Evolutionary conservation across 2,329 filamentous ascomycete species (phyloP).

Genomic region (Colletotrichum lindemuthianum): DNA sequence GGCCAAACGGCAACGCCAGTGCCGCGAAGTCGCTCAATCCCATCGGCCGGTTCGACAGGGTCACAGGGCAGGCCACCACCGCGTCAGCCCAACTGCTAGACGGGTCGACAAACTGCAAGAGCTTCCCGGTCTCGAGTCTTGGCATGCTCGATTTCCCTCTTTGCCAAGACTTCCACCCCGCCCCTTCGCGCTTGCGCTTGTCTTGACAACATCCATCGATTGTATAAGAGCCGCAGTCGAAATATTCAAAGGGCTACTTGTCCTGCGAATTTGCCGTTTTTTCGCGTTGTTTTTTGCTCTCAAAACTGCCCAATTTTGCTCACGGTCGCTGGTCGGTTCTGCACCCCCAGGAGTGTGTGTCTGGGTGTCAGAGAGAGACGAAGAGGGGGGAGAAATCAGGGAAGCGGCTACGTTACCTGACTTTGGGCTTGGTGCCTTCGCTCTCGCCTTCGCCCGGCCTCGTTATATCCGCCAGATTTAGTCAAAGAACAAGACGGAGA

Average conservation of each 20-base stretch:
- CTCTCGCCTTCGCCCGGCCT: slow-evolving; percentile 8
- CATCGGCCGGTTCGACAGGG: slow-evolving; percentile 1
- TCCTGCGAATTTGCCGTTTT: slow-evolving; percentile 27
- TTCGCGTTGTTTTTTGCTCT: slow-evolving; percentile 25
- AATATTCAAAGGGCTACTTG: slow-evolving; percentile 13
- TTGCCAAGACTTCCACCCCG: slow-evolving; percentile 37
- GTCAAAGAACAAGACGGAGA: slow-evolving; percentile 9
- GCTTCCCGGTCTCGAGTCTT: slow-evolving; percentile 35
- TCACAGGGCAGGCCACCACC: slow-evolving; percentile 16
- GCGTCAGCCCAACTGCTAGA: slow-evolving; percentile 32
- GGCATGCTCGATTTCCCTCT: slow-evolving; percentile 33
- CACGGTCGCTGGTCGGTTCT: slow-evolving; percentile 1
- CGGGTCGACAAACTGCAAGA: slow-evolving; percentile 29
- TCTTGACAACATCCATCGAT: slow-evolving; percentile 36
- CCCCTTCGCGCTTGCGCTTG: slow-evolving; percentile 36
- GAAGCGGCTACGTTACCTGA: slow-evolving; percentile 28
- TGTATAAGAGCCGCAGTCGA: slow-evolving; percentile 26
- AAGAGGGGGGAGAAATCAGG: slow-evolving; percentile 20
- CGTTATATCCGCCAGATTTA: slow-evolving; percentile 29
- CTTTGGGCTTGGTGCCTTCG: slow-evolving; percentile 7
- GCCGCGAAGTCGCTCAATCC: slow-evolving; percentile 15
- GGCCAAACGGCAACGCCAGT: slow-evolving; percentile 18
- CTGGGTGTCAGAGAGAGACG: slow-evolving; percentile 14
- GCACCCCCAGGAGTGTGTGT: slow-evolving; percentile 24
- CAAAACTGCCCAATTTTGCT: slow-evolving; percentile 15